phyloP scores from a whole-genome alignment of 345 rosid species.

The Litchi chinensis region DNA sequence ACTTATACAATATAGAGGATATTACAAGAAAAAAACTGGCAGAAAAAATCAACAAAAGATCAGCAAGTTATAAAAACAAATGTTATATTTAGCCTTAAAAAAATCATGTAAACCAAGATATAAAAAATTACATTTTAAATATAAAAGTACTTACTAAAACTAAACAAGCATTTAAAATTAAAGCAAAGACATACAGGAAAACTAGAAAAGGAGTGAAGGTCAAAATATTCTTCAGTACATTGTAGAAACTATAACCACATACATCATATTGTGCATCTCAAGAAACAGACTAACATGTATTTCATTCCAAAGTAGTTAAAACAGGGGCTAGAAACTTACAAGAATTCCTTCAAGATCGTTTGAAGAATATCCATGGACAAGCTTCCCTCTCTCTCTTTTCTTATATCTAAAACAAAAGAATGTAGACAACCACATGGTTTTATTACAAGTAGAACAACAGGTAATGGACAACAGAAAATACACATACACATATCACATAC shows the following conservation, averaged over 20 bases:
- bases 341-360: constrained; percentile 94
- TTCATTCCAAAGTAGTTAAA: neutral
- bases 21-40: neutral
- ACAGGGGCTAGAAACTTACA: constrained; percentile 48
- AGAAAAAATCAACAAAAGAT: neutral
- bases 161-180: neutral
- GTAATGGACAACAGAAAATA: constrained; percentile 1
- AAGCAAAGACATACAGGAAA: neutral
- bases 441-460: neutral
- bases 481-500: neutral
- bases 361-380: constrained; percentile 72
- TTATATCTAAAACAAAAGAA: constrained; percentile 49
- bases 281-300: neutral
- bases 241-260: neutral
- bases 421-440: constrained; percentile 1
- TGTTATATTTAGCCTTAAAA: neutral
- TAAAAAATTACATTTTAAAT: neutral
- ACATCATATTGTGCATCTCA: neutral
- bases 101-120: neutral
- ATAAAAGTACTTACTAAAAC: neutral
- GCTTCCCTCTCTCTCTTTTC: constrained; percentile 90
- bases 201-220: neutral
- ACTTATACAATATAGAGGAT: neutral
- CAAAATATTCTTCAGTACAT: neutral
- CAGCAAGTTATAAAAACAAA: neutral